Percentiles rank a stretch among this genome's conserved stretches.
Conservation (phyloP, 2,329 filamentous ascomycete genomes). For the Byssoonygena ceratinophila region DNA sequence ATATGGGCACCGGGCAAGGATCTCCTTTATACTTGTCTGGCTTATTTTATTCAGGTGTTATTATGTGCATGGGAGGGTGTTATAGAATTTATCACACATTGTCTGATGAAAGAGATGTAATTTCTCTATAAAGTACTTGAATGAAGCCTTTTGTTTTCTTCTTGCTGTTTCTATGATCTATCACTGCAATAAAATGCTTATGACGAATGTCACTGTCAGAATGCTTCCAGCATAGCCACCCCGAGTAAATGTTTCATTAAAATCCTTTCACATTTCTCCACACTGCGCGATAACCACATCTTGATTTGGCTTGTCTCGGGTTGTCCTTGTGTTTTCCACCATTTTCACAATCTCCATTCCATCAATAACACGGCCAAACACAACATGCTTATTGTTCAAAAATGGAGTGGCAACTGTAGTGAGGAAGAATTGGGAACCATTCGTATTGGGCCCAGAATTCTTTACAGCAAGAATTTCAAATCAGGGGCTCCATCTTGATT, state of each 20-base stretch:
- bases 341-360: conserved; percentile 86
- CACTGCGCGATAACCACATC: conserved; percentile 79
- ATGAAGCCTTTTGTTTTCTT: background rate
- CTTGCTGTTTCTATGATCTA: no score
- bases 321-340: conserved; percentile 83
- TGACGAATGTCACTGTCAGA: no score
- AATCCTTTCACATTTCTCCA: conserved; percentile 66
- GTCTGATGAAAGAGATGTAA: background rate
- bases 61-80: background rate
- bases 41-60: background rate
- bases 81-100: background rate
- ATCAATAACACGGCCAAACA: conserved; percentile 82
- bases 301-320: conserved; percentile 70
- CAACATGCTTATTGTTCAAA: conserved; percentile 85
- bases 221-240: no score
- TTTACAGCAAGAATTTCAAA: conserved; percentile 26
- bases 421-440: conserved; percentile 96
- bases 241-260: no score
- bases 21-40: background rate
- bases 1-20: background rate
- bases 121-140: background rate
- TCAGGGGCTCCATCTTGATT: background rate
- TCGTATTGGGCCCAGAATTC: conserved; percentile 86
- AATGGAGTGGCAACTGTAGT: conserved; percentile 80
- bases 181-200: no score